Conservation (phyloP, 2,329 filamentous ascomycete species). For the Furcasterigmium sp. region DNA sequence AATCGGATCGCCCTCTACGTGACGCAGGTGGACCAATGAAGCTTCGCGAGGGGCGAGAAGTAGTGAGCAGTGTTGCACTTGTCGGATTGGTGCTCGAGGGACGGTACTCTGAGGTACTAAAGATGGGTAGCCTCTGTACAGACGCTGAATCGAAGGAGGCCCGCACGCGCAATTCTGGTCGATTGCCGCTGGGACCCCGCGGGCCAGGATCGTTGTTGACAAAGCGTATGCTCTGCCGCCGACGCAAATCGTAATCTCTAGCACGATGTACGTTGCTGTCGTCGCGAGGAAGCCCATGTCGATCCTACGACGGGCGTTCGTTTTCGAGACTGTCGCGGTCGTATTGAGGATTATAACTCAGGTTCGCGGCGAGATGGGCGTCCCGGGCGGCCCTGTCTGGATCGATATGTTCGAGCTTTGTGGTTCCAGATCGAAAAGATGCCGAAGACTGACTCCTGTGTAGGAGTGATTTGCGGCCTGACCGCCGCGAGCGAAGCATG, state of each 20-base stretch:
- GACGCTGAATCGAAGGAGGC: neutral
- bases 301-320: slow-evolving; percentile 15
- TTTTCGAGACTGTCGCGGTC: slow-evolving; percentile 30
- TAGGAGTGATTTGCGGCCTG: slow-evolving; percentile 36
- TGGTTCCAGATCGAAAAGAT: slow-evolving; percentile 36
- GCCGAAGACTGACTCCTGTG: slow-evolving; percentile 49
- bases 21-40: slow-evolving; percentile 5
- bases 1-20: neutral
- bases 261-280: slow-evolving; percentile 8
- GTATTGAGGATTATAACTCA: slow-evolving; percentile 53
- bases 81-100: neutral
- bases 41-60: slow-evolving; percentile 2
- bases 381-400: slow-evolving; percentile 43
- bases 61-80: neutral
- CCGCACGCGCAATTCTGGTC: neutral
- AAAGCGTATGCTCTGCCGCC: slow-evolving; percentile 53
- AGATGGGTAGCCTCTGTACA: slow-evolving; percentile 1
- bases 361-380: slow-evolving; percentile 55
- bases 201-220: slow-evolving; percentile 19
- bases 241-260: slow-evolving; percentile 20
- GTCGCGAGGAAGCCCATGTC: slow-evolving; percentile 12
- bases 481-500: slow-evolving; percentile 47
- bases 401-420: slow-evolving; percentile 40
- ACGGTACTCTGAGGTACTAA: neutral
- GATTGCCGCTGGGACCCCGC: neutral